Evolutionary conservation across 2,329 filamentous ascomycete genomes (phyloP), one percentile per base, ranked within the genome.

Genomic region (Fusarium lateritium): DNA sequence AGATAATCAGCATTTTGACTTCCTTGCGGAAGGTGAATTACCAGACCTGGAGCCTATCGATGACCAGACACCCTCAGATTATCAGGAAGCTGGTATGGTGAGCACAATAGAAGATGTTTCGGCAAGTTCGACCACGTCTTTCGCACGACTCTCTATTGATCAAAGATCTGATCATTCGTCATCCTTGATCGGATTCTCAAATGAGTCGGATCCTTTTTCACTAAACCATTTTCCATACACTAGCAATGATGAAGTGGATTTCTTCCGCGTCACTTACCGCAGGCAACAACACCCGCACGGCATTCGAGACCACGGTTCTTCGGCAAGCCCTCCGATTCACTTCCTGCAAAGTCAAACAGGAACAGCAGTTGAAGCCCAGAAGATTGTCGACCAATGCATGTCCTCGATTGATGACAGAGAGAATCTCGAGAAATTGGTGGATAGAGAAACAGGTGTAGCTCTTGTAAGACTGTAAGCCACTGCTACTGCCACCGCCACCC

Each of bases 181-280:
- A 0, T 58, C 55, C 2, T 40, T 58, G 1, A 58, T 58, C 2
- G 55, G 55, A 0, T 58, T 58, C 0, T 58, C 55, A 0, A 58
- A 58, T 13, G 55, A 58, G 1, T 58, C 55, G 0, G 55, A 58
- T 3, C 55, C 55, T 0, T 58, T 58, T 10, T 58, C 55, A 8
- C 50, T 58, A 0, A 11, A 44, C 1, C 31, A 56, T 14, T 58
- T 58, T 0, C 55, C 55, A 6, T 58, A 58, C 2, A 56, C 55
- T 0, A 56, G 33, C 5, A 43, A 40, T 13, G 55, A 58, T 7
- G 55, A 58, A 17, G 55, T 58, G 5, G 55, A 58, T 5, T 58
- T 58, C 15, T 58, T 43, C 24, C 55, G 55, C 8, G 55, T 58
- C 10, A 9, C 55, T 2, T 58, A 58, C 10, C 55, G 55, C 2